Evolutionary conservation across 495 filamentous ascomycete genomes (phyloP).

Genomic region (Podospora sp.): DNA sequence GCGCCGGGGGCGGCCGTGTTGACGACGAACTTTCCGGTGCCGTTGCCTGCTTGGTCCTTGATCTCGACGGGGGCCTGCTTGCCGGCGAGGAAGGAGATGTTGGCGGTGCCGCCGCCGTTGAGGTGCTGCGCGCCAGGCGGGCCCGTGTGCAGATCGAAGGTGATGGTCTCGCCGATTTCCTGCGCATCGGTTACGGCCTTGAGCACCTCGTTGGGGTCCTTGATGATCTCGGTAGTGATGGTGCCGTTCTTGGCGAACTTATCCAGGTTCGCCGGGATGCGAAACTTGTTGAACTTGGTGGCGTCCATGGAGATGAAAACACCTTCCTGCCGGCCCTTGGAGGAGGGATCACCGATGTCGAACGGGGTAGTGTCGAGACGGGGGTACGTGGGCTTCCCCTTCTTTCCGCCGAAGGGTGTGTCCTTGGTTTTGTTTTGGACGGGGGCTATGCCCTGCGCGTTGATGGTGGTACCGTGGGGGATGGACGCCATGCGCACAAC

Average conservation of each 20-base stretch:
- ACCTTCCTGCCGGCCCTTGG: too few species aligned
- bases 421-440: not conserved
- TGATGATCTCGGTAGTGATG: not conserved
- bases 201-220: slow-evolving; percentile 3
- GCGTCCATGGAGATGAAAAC: not conserved
- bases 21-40: too few species aligned
- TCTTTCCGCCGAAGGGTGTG: not conserved
- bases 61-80: too few species aligned
- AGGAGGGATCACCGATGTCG: not conserved
- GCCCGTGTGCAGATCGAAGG: not conserved
- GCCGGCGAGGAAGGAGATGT: slow-evolving; percentile 8
- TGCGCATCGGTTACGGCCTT: not conserved
- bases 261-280: not conserved
- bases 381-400: not conserved
- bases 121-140: not conserved
- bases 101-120: slow-evolving; percentile 10
- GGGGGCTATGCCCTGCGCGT: not conserved
- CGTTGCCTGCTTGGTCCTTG: too few species aligned
- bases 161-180: not conserved
- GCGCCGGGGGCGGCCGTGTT: not conserved
- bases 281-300: not conserved
- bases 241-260: not conserved
- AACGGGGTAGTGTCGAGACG: not conserved
- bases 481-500: slow-evolving; percentile 14
- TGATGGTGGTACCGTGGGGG: slow-evolving; percentile 11